A percentile compares a stretch with the other conserved stretches of the same genome.
These are phyloP conservation scores for Suhomyces choctaworum DNA, from an alignment of 1,139 yeast genomes.

Conservation along the genomic window DNA sequence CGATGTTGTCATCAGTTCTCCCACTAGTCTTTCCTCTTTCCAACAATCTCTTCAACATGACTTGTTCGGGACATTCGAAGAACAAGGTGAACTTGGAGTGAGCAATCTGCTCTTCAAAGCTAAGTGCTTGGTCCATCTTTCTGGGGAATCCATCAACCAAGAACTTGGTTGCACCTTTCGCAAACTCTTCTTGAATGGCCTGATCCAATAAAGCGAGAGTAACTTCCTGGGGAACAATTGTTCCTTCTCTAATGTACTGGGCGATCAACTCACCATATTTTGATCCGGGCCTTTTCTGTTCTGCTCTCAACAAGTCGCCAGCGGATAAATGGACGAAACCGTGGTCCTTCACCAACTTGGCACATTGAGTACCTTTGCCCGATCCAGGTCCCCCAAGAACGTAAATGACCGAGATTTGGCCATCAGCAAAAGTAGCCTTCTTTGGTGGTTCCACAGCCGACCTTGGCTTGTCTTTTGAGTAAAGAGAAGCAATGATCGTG, in stretches of 20 bases:
- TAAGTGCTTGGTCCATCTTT: constrained; percentile 95
- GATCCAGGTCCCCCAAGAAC: constrained; percentile 93
- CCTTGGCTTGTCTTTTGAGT: constrained; percentile 47
- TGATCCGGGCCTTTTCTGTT: constrained; percentile 80
- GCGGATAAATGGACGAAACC: constrained; percentile 90
- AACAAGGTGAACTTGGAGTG: constrained; percentile 77
- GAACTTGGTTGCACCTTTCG: constrained; percentile 58
- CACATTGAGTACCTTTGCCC: constrained; percentile 97
- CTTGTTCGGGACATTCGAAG: constrained; percentile 90
- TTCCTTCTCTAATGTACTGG: constrained; percentile 79
- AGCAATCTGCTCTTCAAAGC: constrained; percentile 82
- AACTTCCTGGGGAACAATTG: constrained; percentile 93
- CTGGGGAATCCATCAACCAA: constrained; percentile 96
- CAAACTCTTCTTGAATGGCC: constrained; percentile 62
- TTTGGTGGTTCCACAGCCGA: constrained; percentile 47
- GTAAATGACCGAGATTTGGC: constrained; percentile 75
- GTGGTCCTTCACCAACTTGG: constrained; percentile 73
- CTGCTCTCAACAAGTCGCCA: constrained; percentile 92
- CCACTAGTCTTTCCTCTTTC: constrained; percentile 96
- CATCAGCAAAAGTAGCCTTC: constrained; percentile 52
- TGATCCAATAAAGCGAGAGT: constrained; percentile 81
- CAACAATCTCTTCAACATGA: constrained; percentile 81
- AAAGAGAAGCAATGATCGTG: constrained; percentile 44
- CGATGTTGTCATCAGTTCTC: constrained; percentile 88
- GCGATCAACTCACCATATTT: constrained; percentile 84